These are phyloP conservation scores for Pseudocercospora fuligena DNA, from an alignment of 2,329 filamentous ascomycete species.

Conservation along the genomic window DNA sequence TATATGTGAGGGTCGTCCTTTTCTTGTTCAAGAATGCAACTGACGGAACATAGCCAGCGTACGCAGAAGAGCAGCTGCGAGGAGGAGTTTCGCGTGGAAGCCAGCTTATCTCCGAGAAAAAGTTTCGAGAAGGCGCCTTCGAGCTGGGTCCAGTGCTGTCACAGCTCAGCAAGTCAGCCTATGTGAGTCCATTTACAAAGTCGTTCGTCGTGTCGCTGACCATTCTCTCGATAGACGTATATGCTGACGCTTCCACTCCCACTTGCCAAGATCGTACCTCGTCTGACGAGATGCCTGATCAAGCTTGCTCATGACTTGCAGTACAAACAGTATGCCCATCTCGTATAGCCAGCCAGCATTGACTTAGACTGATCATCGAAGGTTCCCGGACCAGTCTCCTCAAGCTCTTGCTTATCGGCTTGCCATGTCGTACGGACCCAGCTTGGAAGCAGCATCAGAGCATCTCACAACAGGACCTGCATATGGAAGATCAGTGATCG, in stretches of 20 bases:
- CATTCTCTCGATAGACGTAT: conserved; percentile 16
- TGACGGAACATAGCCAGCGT: conserved; percentile 15
- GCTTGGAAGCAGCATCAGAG: conserved; percentile 49
- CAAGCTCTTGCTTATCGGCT: conserved; percentile 39
- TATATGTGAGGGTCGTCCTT: conserved; percentile 50
- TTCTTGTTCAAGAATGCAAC: conserved; percentile 5
- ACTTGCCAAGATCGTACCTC: conserved; percentile 34
- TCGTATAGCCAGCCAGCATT: not conserved
- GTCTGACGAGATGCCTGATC: conserved; percentile 50
- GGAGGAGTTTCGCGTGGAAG: conserved; percentile 13
- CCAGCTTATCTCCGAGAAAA: conserved; percentile 15
- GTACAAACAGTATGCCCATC: conserved; percentile 17
- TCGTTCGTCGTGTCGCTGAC: not conserved
- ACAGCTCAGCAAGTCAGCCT: conserved; percentile 57
- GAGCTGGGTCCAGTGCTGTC: conserved; percentile 45
- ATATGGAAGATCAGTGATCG: conserved; percentile 49
- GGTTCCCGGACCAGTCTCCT: not conserved
- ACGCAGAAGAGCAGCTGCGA: conserved; percentile 22
- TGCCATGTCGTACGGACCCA: conserved; percentile 59
- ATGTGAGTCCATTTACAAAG: conserved; percentile 37
- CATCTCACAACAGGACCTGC: conserved; percentile 34
- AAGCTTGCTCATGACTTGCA: conserved; percentile 43
- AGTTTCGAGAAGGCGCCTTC: conserved; percentile 9
- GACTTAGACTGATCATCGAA: not conserved
- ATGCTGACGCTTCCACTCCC: conserved; percentile 29